phyloP scores from a whole-genome alignment of 2,329 filamentous ascomycete genomes.

The Calonectria leucothoes region DNA sequence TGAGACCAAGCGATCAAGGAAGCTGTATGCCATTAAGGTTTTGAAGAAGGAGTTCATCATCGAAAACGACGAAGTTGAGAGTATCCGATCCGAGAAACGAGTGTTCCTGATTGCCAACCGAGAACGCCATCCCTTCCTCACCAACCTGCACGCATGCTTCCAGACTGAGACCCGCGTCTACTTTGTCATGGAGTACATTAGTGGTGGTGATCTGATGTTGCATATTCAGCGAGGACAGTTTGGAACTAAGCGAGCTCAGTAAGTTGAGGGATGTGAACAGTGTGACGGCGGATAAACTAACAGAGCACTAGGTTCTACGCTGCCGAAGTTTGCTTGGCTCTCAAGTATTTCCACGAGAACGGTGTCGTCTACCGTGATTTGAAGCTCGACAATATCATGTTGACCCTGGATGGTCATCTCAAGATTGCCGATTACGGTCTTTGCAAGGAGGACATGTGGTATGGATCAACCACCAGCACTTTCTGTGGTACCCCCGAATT shows the following conservation, averaged over 20 bases:
- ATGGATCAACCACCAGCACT: conserved; percentile 93
- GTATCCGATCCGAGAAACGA: conserved; percentile 95
- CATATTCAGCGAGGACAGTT: conserved; percentile 98
- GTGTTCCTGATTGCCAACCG: conserved; percentile 98
- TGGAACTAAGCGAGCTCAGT: conserved; percentile 94
- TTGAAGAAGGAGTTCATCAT: conserved; percentile 99
- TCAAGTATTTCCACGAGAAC: conserved; percentile 99
- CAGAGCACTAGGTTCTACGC: conserved; percentile 83
- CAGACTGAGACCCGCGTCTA: conserved; percentile 98
- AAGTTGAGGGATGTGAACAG: conserved; percentile 53
- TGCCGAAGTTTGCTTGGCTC: conserved; percentile 93
- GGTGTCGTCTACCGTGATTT: conserved; percentile 98
- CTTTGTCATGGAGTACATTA: conserved; percentile 99
- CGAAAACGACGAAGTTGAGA: conserved; percentile 98
- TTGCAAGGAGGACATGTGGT: conserved; percentile 99
- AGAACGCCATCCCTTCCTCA: conserved; percentile 94
- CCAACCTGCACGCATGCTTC: conserved; percentile 97
- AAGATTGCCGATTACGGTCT: conserved; percentile 99
- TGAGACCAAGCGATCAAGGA: conserved; percentile 91
- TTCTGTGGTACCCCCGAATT: conserved; percentile 99
- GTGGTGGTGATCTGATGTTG: conserved; percentile 97
- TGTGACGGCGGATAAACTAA: conserved; percentile 27
- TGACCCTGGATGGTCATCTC: conserved; percentile 96
- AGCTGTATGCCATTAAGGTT: conserved; percentile 98
- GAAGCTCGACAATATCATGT: conserved; percentile 91